Evolutionary conservation across 208 protist genomes (phyloP), one percentile per base, ranked within the genome.

Genomic region (Leptomonas pyrrhocoris): DNA sequence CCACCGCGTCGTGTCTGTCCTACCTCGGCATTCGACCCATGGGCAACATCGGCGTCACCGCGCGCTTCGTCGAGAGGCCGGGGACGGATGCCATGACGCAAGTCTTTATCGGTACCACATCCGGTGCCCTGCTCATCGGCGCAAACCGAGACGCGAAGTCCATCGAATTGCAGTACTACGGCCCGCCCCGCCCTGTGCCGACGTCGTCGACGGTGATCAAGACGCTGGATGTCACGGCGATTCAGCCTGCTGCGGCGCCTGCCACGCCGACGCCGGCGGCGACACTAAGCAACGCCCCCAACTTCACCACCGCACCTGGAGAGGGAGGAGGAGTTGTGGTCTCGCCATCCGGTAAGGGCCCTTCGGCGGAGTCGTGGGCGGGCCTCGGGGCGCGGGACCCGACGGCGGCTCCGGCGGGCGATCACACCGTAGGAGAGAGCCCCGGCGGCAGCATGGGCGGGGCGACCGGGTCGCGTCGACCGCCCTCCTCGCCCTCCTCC

Each of bases 61-160:
- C 88, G 2, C 74, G 61, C 53, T 88, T 91, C 63, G 78, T 82
- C 15, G 59, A 74, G 36, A 73, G 68, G 49, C 59, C 74, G 7
- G 83, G 74, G 40, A 80, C 81, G 6, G 85, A 88, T 62, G 81
- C 85, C 8, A 84, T 94, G 72, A 87, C 80, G 36, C 73, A 85
- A 46, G 85, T 94, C 15, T 75, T 88, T 51, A 54, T 94, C 38
- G 85, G 89, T 49, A 92, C 84, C 49, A 63, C 77, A n/a, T 75
- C 74, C 21, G 89, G 85, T 28, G 65, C 68, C 21, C 59, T 94
- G 7, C 62, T 92, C 21, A 70, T 77, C 45, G 85, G 89, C 58
- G 38, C 71, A 25, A 79, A 80, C 60, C 78, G 85, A 25, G 83
- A 90, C 49, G 69, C 73, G 27, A 65, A 80, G 34, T 75, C 71